Evolutionary conservation across 768 basidiomycete genomes (phyloP).

Genomic region (Cystofilobasidium macerans): DNA sequence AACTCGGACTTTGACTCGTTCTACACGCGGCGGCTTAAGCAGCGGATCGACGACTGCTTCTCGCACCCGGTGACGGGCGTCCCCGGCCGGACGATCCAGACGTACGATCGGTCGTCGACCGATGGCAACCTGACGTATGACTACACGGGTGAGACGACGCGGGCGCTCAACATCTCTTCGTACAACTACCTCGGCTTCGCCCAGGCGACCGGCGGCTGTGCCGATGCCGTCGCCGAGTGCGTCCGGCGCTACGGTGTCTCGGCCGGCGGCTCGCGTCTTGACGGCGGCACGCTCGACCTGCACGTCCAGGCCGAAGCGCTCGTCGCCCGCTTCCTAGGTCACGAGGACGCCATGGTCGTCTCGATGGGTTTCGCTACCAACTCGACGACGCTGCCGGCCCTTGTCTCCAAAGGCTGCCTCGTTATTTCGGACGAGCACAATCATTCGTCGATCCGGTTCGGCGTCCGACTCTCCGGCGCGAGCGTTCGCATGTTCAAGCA

Average conservation of each 20-base stretch:
- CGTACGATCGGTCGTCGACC: conserved; percentile 69
- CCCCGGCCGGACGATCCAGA: conserved; percentile 79
- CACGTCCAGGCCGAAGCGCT: conserved; percentile 71
- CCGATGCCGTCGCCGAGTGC: conserved; percentile 80
- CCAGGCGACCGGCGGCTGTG: conserved; percentile 79
- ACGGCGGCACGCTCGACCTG: conserved; percentile 76
- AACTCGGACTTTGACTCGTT: conserved; percentile 99
- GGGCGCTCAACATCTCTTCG: conserved; percentile 89
- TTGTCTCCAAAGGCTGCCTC: conserved; percentile 79
- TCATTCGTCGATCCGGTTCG: conserved; percentile 89
- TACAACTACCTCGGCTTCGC: conserved; percentile 99
- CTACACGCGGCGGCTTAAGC: conserved; percentile 90
- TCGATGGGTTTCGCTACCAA: conserved; percentile 45
- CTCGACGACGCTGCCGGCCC: conserved; percentile 71
- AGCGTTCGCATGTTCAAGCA: conserved; percentile 91
- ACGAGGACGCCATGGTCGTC: conserved; percentile 77
- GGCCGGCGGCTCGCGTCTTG: conserved; percentile 63
- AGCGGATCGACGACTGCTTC: conserved; percentile 91
- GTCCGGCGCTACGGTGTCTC: conserved; percentile 73
- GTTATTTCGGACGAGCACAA: conserved; percentile 96
- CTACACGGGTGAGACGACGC: conserved; percentile 63
- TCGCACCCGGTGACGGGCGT: conserved; percentile 85
- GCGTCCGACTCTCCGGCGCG: conserved; percentile 77
- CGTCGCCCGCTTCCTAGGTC: conserved; percentile 78
- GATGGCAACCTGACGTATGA: conserved; percentile 71